These are phyloP conservation scores for Talaromyces sp. DNA, from an alignment of 2,329 filamentous ascomycete genomes.

Conservation along the genomic window DNA sequence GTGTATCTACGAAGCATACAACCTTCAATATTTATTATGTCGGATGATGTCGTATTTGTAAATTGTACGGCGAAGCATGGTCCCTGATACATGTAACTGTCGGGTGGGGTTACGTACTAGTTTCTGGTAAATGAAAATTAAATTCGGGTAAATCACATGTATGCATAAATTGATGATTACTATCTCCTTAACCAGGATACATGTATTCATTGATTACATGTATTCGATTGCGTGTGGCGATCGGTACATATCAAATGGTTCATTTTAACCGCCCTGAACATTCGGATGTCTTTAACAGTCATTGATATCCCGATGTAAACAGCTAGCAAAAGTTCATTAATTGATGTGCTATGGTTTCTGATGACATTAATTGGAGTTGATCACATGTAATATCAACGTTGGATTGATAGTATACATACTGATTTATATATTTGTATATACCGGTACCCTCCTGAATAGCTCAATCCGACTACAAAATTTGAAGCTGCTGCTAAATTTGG, in stretches of 20 bases:
- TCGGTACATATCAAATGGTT: no score
- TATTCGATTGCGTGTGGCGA: no score
- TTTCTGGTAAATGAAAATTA: no score
- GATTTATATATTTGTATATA: not conserved
- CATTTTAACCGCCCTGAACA: no score
- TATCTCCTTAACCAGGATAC: no score
- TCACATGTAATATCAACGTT: not conserved
- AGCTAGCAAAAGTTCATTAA: not conserved
- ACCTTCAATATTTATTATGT: not conserved
- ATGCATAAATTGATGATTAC: no score
- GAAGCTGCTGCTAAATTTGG: not conserved
- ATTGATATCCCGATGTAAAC: not conserved
- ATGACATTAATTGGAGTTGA: not conserved
- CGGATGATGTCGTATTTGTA: not conserved
- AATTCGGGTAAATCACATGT: not conserved
- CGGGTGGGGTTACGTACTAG: no score
- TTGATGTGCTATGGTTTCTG: not conserved
- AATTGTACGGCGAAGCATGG: not conserved
- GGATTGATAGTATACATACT: not conserved
- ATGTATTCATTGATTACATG: no score
- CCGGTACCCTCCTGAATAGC: not conserved
- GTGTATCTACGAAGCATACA: not conserved
- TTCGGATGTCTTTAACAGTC: not conserved
- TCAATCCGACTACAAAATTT: not conserved
- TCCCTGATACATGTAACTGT: not conserved